A percentile compares a stretch with the other conserved stretches of the same genome.
Evolutionary conservation across 306 rosid genomes (phyloP).

Genomic region (Corylus heterophylla): DNA sequence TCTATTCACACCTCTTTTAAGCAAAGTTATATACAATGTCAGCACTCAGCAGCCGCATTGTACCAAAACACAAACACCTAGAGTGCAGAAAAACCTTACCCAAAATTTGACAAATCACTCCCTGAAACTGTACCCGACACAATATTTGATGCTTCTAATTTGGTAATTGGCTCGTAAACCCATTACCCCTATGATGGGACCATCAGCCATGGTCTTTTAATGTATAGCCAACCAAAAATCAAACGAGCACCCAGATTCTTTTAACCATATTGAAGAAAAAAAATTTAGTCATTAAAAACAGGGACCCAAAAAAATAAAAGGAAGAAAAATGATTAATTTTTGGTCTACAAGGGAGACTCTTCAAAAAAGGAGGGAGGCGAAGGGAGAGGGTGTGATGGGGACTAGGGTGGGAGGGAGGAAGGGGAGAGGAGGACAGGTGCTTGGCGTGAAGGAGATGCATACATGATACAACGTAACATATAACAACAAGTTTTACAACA

Average conservation of each 20-base stretch:
- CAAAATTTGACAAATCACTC: not conserved
- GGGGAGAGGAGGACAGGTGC: constrained; percentile 36
- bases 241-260: constrained; percentile 38
- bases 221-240: constrained; percentile 46
- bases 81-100: not conserved
- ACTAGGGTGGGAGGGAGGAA: constrained; percentile 30
- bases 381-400: constrained; percentile 34
- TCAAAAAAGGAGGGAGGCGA: not conserved
- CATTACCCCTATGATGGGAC: constrained; percentile 25
- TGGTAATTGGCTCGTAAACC: constrained; percentile 16
- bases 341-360: constrained; percentile 20
- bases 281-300: constrained; percentile 24
- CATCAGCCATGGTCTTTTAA: constrained; percentile 17
- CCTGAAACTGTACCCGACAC: constrained; percentile 38
- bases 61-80: not conserved
- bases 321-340: too few species aligned
- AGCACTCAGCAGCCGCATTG: constrained; percentile 11
- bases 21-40: constrained; percentile 38
- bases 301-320: constrained; percentile 24
- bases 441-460: constrained; percentile 59
- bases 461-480: not conserved
- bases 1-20: constrained; percentile 51
- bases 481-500: not conserved
- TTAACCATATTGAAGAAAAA: constrained; percentile 16
- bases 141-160: constrained; percentile 33